These are phyloP conservation scores for Saccharum hybrid DNA, from an alignment of 202 grass and related monocot genomes.

Conservation along the genomic window DNA sequence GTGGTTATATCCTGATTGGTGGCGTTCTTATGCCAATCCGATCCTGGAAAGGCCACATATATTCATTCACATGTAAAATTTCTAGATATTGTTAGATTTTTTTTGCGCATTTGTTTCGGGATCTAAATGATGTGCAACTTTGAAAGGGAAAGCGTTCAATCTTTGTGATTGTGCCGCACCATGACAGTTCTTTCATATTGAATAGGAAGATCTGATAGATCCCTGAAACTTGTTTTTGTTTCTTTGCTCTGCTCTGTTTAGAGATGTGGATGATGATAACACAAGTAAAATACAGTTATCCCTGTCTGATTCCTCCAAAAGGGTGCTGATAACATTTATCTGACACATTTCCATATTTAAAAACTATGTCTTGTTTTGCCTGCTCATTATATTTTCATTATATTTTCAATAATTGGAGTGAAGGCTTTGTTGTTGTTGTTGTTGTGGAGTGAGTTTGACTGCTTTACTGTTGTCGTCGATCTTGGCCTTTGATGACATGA, in stretches of 20 bases:
- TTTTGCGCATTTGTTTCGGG: background rate
- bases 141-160: slow-evolving; percentile 44
- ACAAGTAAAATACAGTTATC: slow-evolving; percentile 58
- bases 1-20: slow-evolving; percentile 83
- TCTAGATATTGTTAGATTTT: no score
- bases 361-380: background rate
- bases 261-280: slow-evolving; percentile 52
- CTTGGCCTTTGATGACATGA: slow-evolving; percentile 52
- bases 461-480: background rate
- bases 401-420: background rate
- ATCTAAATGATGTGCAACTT: slow-evolving; percentile 53
- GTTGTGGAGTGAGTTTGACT: no score
- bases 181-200: slow-evolving; percentile 62
- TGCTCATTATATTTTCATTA: background rate
- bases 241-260: no score
- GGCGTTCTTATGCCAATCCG: slow-evolving; percentile 56
- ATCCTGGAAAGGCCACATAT: slow-evolving; percentile 76
- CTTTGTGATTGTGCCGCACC: background rate
- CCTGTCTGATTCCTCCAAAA: slow-evolving; percentile 53
- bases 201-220: slow-evolving; percentile 78
- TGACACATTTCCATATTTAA: slow-evolving; percentile 32
- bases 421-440: no score
- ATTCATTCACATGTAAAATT: background rate
- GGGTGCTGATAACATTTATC: slow-evolving; percentile 58
- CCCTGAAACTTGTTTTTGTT: background rate